These are phyloP conservation scores for Castanea mollissima DNA, from an alignment of 306 rosid species.

Conservation along the genomic window DNA sequence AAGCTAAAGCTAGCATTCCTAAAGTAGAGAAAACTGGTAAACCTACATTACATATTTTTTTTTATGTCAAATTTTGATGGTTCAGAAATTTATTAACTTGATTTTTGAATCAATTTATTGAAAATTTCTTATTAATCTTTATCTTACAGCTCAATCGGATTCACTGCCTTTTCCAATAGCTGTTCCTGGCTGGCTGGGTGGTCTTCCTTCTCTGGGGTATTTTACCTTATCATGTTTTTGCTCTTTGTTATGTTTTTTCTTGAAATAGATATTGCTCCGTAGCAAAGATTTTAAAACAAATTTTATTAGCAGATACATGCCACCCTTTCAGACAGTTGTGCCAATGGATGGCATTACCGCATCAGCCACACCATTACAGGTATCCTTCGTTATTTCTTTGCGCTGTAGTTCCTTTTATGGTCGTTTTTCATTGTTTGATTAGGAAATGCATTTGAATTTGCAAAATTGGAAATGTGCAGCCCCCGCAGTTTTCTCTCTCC, in stretches of 20 bases:
- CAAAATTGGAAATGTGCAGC: constrained; percentile 41
- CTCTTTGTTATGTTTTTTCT: constrained; percentile 10
- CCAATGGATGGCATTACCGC: constrained; percentile 25
- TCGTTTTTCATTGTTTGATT: background rate
- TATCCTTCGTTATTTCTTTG: constrained; percentile 16
- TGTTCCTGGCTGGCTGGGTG: constrained; percentile 38
- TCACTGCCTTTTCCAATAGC: constrained; percentile 37
- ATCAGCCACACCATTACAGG: constrained; percentile 35
- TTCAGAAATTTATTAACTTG: background rate
- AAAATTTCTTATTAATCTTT: constrained; percentile 6
- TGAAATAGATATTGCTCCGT: constrained; percentile 8
- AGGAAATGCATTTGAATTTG: background rate
- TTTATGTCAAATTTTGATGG: background rate
- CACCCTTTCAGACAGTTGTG: constrained; percentile 34
- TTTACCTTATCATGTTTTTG: constrained; percentile 20
- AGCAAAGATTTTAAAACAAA: constrained; percentile 22
- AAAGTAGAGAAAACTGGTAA: constrained; percentile 49
- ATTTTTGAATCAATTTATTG: constrained; percentile 10
- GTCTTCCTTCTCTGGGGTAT: constrained; percentile 52
- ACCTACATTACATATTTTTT: constrained; percentile 1
- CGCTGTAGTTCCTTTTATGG: background rate
- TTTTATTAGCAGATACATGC: constrained; percentile 26
- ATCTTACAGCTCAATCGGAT: constrained; percentile 36
- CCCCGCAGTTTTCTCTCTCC: constrained; percentile 28
- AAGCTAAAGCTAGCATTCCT: constrained; percentile 24